A percentile compares a stretch with the other conserved stretches of the same genome.
phyloP scores from a whole-genome alignment of 495 filamentous ascomycete genomes.

The Apiosordaria backusii region DNA sequence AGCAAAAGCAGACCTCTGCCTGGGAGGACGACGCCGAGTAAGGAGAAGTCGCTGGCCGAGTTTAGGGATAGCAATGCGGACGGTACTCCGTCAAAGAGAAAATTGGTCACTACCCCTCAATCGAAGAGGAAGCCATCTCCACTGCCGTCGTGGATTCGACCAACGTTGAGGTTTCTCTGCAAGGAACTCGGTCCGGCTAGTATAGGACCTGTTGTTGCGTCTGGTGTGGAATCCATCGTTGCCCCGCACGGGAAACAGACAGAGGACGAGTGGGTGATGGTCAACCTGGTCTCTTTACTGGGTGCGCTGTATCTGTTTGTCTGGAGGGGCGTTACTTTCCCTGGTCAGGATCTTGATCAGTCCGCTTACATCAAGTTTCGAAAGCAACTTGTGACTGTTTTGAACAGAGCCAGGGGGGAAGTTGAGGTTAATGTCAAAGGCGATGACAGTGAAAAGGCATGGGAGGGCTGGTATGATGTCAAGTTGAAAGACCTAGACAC shows the following conservation, averaged over 20 bases:
- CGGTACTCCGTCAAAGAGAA: slow-evolving; percentile 15
- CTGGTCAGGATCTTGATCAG: slow-evolving; percentile 35
- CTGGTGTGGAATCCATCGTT: slow-evolving; percentile 43
- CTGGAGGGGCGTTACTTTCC: slow-evolving; percentile 40
- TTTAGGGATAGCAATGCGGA: slow-evolving; percentile 22
- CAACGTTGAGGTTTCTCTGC: slow-evolving; percentile 62
- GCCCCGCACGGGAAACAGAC: slow-evolving; percentile 34
- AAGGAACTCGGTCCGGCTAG: slow-evolving; percentile 32
- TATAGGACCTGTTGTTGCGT: slow-evolving; percentile 43
- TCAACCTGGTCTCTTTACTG: slow-evolving; percentile 52
- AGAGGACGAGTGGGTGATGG: slow-evolving; percentile 51
- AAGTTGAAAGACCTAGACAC: slow-evolving; percentile 53
- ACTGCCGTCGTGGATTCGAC: slow-evolving; percentile 64
- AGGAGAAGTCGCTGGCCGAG: slow-evolving; percentile 38
- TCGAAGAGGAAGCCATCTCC: slow-evolving; percentile 17
- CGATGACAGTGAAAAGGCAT: slow-evolving; percentile 39
- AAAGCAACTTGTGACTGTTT: slow-evolving; percentile 36
- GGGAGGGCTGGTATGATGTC: slow-evolving; percentile 46
- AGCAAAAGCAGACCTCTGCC: slow-evolving; percentile 7
- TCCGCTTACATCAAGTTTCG: slow-evolving; percentile 40
- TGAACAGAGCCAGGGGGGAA: slow-evolving; percentile 37
- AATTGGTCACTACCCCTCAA: background rate
- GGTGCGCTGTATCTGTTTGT: slow-evolving; percentile 67
- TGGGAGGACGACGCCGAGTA: slow-evolving; percentile 22
- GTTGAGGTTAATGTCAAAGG: slow-evolving; percentile 18